Evolutionary conservation across 306 rosid genomes (phyloP), one percentile per base, ranked within the genome.

Genomic region (Begonia fuchsioides): DNA sequence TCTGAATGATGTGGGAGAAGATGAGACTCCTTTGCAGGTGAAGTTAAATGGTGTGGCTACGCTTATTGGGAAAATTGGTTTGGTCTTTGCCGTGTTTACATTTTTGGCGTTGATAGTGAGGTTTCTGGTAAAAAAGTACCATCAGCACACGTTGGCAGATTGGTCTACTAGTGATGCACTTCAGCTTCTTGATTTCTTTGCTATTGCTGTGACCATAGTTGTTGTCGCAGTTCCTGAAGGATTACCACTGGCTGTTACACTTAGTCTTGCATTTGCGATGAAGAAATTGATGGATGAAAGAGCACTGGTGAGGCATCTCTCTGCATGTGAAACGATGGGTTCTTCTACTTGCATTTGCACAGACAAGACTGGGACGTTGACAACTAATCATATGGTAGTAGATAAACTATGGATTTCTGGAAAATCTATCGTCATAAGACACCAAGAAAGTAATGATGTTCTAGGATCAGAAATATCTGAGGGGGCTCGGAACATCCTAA

Each of bases 281-380:
- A 81, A 78, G 72, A 76, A 90, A 59, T 59, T 90, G 48, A 90
- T 90, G 97, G 57, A 64, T 45, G 92, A 76, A 47, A 81, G n/a
- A 68, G 97, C 95, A 52, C 95, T 90, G 46, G 97, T 90, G 56
- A 84, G 95, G 68, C 93, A 76, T 76, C 93, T 90, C 51, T 76
- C 97, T 52, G 97, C 95, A 26, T 90, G 97, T 55, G 97, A 90
- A 72, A 90, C 97, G 46, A 90, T 90, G 97, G 97, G 97, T 68
- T 90, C 97, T 39, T 77, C 84, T 49, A 73, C 69, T 60, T 84
- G 97, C 78, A 90, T 90, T 62, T 90, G 97, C 78, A 84, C 97
- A 3, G 97, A 90, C 63, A 90, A 90, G 72, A 90, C 97, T 1
- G 97, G 97, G 39, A 90, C 97, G 13, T 59, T 90, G 54, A 90